Percentiles rank a stretch among this genome's conserved stretches.
phyloP scores from a whole-genome alignment of 805 yeast species.

The Cyberlindnera euphorbiae region DNA sequence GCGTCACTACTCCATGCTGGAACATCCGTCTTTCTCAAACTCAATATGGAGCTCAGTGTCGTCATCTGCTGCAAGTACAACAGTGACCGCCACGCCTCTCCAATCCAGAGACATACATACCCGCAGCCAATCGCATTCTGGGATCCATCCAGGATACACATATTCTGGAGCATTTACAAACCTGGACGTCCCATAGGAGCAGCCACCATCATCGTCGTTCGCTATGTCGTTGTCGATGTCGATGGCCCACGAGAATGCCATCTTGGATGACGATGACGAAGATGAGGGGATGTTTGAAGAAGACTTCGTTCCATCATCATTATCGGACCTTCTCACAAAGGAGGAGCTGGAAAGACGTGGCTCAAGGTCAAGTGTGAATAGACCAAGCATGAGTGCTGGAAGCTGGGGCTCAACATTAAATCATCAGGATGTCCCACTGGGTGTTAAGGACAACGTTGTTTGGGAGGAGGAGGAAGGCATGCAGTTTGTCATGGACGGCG shows the following conservation, averaged over 20 bases:
- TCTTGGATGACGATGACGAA: constrained; percentile 28
- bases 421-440: constrained; percentile 1
- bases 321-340: constrained; percentile 58
- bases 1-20: background rate
- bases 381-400: constrained; percentile 6
- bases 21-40: no score
- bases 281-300: constrained; percentile 43
- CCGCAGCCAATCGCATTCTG: no score
- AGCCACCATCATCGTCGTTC: no score
- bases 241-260: background rate
- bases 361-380: constrained; percentile 42
- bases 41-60: no score
- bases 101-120: no score
- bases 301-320: constrained; percentile 76
- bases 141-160: no score
- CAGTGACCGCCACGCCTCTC: no score
- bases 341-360: constrained; percentile 63
- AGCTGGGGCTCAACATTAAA: background rate
- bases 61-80: no score
- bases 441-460: constrained; percentile 1
- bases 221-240: no score
- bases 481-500: constrained; percentile 34
- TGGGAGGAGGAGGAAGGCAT: constrained; percentile 15
- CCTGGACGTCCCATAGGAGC: no score
- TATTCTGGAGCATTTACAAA: no score